Percentiles rank a stretch among this genome's conserved stretches.
These are phyloP conservation scores for Epichloe coenophiala DNA, from an alignment of 2,329 filamentous ascomycete genomes.

Conservation along the genomic window DNA sequence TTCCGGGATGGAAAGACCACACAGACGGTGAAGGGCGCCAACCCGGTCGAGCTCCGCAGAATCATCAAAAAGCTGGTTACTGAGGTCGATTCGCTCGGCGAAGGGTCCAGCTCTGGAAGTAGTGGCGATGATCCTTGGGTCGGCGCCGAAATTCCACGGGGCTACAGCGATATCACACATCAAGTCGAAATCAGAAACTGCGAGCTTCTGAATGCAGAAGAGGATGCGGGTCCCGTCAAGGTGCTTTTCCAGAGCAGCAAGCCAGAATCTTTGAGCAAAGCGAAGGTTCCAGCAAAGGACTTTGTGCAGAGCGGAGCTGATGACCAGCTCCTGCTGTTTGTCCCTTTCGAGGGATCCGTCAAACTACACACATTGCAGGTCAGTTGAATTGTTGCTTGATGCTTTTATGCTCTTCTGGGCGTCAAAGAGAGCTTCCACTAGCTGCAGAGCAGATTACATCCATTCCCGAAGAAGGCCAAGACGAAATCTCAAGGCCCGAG, in stretches of 20 bases:
- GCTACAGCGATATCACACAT: slow-evolving; percentile 73
- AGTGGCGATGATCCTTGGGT: slow-evolving; percentile 46
- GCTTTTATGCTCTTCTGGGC: background rate
- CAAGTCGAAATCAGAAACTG: slow-evolving; percentile 66
- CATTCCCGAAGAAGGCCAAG: slow-evolving; percentile 53
- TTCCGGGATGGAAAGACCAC: slow-evolving; percentile 59
- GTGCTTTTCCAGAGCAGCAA: slow-evolving; percentile 58
- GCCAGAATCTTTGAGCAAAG: slow-evolving; percentile 50
- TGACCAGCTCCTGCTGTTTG: slow-evolving; percentile 86
- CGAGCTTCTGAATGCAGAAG: slow-evolving; percentile 80
- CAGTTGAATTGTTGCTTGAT: slow-evolving; percentile 10
- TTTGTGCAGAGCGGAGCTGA: slow-evolving; percentile 96
- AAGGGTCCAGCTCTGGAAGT: slow-evolving; percentile 25
- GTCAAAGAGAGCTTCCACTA: background rate
- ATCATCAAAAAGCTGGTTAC: slow-evolving; percentile 57
- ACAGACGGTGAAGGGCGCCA: slow-evolving; percentile 60
- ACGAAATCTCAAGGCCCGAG: slow-evolving; percentile 67
- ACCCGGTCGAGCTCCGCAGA: slow-evolving; percentile 55
- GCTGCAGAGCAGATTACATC: slow-evolving; percentile 60
- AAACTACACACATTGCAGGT: slow-evolving; percentile 78
- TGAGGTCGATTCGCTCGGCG: slow-evolving; percentile 48
- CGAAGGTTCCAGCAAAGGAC: slow-evolving; percentile 46
- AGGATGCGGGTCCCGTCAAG: slow-evolving; percentile 57
- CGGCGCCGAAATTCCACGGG: slow-evolving; percentile 60
- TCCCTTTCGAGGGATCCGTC: slow-evolving; percentile 75